phyloP scores from a whole-genome alignment of 2,329 filamentous ascomycete species.

The Leptodontidium sp. region DNA sequence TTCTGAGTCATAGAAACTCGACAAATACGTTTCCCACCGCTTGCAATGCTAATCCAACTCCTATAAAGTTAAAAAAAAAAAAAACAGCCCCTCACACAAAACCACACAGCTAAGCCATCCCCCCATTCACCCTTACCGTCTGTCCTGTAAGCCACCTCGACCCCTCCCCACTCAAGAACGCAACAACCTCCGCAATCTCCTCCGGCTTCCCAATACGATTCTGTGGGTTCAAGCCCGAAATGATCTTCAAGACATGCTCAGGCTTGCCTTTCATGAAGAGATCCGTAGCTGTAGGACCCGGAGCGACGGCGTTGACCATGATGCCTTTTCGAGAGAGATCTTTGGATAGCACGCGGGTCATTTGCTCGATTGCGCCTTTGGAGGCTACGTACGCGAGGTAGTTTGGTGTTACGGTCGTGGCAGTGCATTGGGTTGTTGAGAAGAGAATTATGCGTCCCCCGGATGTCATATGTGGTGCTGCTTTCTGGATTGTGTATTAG shows the following conservation, averaged over 20 bases:
- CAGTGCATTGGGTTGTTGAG: conserved; percentile 53
- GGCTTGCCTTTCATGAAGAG: conserved; percentile 55
- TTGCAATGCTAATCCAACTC: neutral
- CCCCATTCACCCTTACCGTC: conserved; percentile 42
- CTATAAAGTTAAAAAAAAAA: neutral
- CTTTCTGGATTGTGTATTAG: conserved; percentile 51
- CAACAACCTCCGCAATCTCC: conserved; percentile 56
- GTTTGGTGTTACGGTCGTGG: conserved; percentile 50
- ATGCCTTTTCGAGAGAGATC: conserved; percentile 58
- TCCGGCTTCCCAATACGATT: conserved; percentile 56
- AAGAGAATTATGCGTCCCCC: conserved; percentile 61
- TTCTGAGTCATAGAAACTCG: too few relatives aligned
- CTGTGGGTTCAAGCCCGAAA: conserved; percentile 52
- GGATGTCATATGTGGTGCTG: conserved; percentile 57
- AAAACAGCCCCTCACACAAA: neutral
- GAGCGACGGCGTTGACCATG: conserved; percentile 59
- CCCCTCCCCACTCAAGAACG: conserved; percentile 47
- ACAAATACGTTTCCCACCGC: too few relatives aligned
- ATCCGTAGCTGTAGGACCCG: conserved; percentile 60
- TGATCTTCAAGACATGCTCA: conserved; percentile 52
- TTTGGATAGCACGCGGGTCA: conserved; percentile 59
- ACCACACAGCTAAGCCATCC: conserved; percentile 35
- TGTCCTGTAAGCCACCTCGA: conserved; percentile 42
- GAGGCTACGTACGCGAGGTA: conserved; percentile 57
- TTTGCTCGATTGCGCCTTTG: conserved; percentile 64